Evolutionary conservation across 768 basidiomycete species (phyloP).

Genomic region (Serendipita indica): DNA sequence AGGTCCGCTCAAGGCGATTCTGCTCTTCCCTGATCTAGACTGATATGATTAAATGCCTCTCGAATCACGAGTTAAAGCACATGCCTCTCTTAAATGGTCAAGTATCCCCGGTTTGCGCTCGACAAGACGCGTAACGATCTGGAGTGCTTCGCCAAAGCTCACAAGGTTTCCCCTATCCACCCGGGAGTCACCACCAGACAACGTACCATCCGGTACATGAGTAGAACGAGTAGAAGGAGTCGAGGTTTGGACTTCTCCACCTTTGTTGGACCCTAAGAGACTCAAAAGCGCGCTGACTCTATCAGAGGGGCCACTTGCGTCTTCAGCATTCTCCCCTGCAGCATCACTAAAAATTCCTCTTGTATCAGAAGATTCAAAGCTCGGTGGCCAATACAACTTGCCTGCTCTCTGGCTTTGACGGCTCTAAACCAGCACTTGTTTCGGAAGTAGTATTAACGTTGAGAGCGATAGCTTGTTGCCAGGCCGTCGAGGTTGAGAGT

Average conservation of each 20-base stretch:
- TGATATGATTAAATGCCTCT: constrained; percentile 1
- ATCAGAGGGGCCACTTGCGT: too few species aligned
- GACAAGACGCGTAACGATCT: constrained; percentile 44
- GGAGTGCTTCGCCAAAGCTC: constrained; percentile 61
- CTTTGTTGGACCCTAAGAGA: background rate
- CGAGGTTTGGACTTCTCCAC: background rate
- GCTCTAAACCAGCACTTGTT: constrained; percentile 1
- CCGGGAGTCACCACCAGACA: constrained; percentile 28
- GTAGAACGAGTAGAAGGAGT: background rate
- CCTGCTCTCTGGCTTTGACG: background rate
- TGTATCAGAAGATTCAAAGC: constrained; percentile 21
- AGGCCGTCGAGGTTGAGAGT: constrained; percentile 50
- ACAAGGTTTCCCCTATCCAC: constrained; percentile 19
- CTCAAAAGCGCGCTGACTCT: too few species aligned
- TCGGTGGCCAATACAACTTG: background rate
- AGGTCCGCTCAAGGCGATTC: constrained; percentile 44
- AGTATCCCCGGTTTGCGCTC: constrained; percentile 40
- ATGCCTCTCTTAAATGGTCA: constrained; percentile 37
- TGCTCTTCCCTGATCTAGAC: constrained; percentile 58
- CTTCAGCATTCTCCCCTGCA: background rate
- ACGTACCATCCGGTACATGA: constrained; percentile 1
- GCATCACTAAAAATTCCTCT: constrained; percentile 42
- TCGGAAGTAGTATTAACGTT: constrained; percentile 2
- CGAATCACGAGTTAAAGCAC: constrained; percentile 13
- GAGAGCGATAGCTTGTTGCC: constrained; percentile 35